phyloP scores from a whole-genome alignment of 208 protist species.

The Trypanosoma vivax region DNA sequence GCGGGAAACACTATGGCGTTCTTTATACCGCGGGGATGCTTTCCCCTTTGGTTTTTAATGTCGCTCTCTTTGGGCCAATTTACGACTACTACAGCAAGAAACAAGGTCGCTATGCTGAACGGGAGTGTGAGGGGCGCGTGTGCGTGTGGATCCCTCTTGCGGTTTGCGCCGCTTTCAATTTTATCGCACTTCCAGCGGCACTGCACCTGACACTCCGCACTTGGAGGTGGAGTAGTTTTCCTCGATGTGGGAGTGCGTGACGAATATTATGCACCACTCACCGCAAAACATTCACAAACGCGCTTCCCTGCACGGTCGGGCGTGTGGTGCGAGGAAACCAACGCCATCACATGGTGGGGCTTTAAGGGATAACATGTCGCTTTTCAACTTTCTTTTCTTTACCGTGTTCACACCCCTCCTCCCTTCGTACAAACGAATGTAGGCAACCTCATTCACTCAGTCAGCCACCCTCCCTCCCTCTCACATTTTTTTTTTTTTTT shows the following conservation, averaged over 20 bases:
- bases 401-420: no score
- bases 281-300: no score
- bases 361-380: no score
- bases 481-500: background rate
- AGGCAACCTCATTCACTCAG: no score
- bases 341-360: no score
- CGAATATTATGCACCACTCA: no score
- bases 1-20: constrained; percentile 78
- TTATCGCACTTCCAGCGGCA: constrained; percentile 30
- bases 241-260: background rate
- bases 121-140: constrained; percentile 37
- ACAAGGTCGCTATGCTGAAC: constrained; percentile 25
- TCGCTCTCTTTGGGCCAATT: constrained; percentile 59
- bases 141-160: constrained; percentile 55
- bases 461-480: no score
- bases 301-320: no score
- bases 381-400: no score
- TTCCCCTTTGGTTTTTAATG: constrained; percentile 74
- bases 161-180: constrained; percentile 46
- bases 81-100: constrained; percentile 54
- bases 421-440: no score
- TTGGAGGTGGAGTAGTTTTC: constrained; percentile 10
- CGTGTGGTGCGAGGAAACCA: no score
- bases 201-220: constrained; percentile 32
- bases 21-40: constrained; percentile 80